A percentile compares a stretch with the other conserved stretches of the same genome.
Evolutionary conservation across 176 grass and related monocot species (phyloP).

Genomic region (Zizania latifolia): DNA sequence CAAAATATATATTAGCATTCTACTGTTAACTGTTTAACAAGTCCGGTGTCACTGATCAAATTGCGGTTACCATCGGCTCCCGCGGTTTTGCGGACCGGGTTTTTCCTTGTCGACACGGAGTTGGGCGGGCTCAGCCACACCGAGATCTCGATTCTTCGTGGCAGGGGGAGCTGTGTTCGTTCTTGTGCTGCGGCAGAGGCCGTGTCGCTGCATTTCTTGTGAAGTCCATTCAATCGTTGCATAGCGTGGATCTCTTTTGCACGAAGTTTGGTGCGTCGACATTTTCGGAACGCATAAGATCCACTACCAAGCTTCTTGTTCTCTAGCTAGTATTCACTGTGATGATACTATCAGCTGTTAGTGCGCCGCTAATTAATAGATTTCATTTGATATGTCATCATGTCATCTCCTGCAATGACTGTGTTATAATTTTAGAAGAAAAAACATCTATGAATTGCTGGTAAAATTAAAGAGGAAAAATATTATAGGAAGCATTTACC

Average conservation of each 20-base stretch:
- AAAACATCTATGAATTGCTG: neutral
- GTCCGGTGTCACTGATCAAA: no score
- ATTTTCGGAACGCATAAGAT: neutral
- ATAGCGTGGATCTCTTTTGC: neutral
- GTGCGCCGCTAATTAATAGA: neutral
- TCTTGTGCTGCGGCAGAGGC: neutral
- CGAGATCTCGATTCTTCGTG: slow-evolving; percentile 47
- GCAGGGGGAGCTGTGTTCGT: neutral
- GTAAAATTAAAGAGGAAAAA: neutral
- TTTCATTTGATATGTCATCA: neutral
- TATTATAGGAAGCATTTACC: neutral
- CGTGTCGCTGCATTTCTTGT: neutral
- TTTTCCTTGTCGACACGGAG: neutral
- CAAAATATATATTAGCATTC: no score
- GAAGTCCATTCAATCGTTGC: neutral
- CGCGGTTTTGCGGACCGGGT: neutral
- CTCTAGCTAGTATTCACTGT: neutral
- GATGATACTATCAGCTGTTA: neutral
- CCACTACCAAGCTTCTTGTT: neutral
- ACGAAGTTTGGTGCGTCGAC: neutral
- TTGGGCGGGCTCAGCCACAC: neutral
- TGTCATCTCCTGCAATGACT: no score
- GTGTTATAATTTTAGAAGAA: neutral
- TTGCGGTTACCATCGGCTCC: neutral
- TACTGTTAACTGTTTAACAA: no score